Evolutionary conservation across 208 protist genomes (phyloP), one percentile per base, ranked within the genome.

Genomic region (Vickermania spadyakhi): DNA sequence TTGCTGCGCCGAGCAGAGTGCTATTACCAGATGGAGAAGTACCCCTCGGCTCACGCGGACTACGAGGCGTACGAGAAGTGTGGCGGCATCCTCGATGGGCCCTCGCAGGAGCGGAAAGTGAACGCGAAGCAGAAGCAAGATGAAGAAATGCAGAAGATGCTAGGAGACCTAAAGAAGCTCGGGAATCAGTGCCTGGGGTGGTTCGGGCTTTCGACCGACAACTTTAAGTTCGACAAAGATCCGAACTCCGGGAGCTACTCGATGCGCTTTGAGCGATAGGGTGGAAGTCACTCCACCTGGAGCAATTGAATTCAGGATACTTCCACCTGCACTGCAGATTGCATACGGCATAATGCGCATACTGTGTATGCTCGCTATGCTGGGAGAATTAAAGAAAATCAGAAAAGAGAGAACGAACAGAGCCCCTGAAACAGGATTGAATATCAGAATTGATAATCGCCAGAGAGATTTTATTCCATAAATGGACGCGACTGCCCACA

Each of bases 141-240:
- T 56, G 74, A 82, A 36, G 89, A 97, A 56, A 91, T 96, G 81
- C 75, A 96, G 56, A 94, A 98, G 68, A 97, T 98, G 93, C 31
- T 98, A 23, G 81, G 88, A 25, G 85, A 98, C 53, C 75, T 99
- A 36, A 98, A 98, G 72, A 84, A 97, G 55, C 60, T 99, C 0
- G 97, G 97, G 3, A 98, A 98, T 70, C 83, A 77, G n/a, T 71
- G 98, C 29, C 75, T 99, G 4, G 93, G 96, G 22, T 95, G 93
- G 60, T 98, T 99, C 75, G 97, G 97, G 7, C 59, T 99, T 11
- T 96, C 82, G 1, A 96, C 94, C 11, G 95, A 99, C 58, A 98
- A 98, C 75, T 99, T 99, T 68, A 92, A 99, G 75, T 92, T 98
- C 52, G 82, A 97, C 55, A 95, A 99, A 70, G 94, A 98, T 72